These are phyloP conservation scores for Prototheca cutis DNA, from an alignment of 163 green algal species.

Conservation along the genomic window DNA sequence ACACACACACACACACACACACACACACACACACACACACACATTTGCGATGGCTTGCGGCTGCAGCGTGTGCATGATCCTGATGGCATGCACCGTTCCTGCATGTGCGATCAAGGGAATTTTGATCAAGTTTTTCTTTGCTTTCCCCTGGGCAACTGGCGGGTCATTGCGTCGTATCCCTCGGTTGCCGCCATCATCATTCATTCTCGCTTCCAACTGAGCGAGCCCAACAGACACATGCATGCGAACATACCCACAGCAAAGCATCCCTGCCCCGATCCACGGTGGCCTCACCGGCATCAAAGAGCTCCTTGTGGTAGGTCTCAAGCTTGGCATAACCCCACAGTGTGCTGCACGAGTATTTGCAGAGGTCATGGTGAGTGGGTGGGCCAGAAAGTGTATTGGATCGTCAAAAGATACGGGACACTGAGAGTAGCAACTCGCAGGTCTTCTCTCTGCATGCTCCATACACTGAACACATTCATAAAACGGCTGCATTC, in stretches of 20 bases:
- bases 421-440: no score
- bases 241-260: neutral
- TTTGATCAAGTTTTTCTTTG: neutral
- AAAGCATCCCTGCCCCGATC: neutral
- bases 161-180: no score
- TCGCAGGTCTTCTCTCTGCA: no score
- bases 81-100: conserved; percentile 9
- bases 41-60: conserved; percentile 32
- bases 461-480: no score
- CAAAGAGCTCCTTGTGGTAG: conserved; percentile 11
- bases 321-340: conserved; percentile 2
- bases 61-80: conserved; percentile 23
- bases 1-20: no score
- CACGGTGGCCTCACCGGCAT: neutral
- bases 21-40: no score
- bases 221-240: neutral
- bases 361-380: no score
- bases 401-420: no score
- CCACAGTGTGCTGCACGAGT: conserved; percentile 4
- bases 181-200: no score
- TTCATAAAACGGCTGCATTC: no score
- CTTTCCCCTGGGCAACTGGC: neutral
- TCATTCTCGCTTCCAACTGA: no score
- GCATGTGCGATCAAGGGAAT: neutral
- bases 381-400: no score